These are phyloP conservation scores for Talaromyces sp. DNA, from an alignment of 2,329 filamentous ascomycete genomes.

Conservation along the genomic window DNA sequence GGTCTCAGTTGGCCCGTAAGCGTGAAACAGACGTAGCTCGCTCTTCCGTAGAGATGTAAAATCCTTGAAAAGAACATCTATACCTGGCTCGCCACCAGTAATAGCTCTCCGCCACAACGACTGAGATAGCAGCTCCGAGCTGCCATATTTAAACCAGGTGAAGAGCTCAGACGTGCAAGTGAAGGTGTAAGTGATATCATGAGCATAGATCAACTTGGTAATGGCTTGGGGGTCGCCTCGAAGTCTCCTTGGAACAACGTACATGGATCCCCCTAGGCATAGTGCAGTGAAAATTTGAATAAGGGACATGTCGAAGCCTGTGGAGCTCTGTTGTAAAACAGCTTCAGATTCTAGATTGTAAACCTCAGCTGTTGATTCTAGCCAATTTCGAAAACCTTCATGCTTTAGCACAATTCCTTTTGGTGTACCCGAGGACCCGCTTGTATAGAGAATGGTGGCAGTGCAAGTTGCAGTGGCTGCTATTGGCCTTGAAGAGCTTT, in stretches of 20 bases:
- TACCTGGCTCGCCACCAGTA: background rate
- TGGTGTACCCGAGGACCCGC: too few species aligned
- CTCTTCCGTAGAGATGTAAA: constrained; percentile 6
- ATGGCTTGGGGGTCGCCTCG: constrained; percentile 10
- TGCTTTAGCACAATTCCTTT: too few species aligned
- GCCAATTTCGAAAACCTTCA: too few species aligned
- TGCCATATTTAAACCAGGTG: constrained; percentile 1
- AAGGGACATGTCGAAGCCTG: constrained; percentile 13
- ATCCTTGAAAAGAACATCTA: background rate
- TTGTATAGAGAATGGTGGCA: too few species aligned
- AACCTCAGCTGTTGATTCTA: too few species aligned
- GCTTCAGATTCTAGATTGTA: too few species aligned
- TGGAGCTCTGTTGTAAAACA: constrained; percentile 13
- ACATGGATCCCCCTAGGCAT: constrained; percentile 13
- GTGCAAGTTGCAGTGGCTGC: too few species aligned
- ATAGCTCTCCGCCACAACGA: constrained; percentile 11
- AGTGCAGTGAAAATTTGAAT: constrained; percentile 16
- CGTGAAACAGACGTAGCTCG: constrained; percentile 11
- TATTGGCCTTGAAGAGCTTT: too few species aligned
- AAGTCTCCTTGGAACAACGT: constrained; percentile 9
- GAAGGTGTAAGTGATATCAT: constrained; percentile 16
- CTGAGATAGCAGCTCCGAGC: background rate
- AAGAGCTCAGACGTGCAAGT: constrained; percentile 18
- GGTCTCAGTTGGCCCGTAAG: constrained; percentile 14
- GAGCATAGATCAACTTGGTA: constrained; percentile 11